Conservation (phyloP, 305 asterid species). For the Fraxinus ornus region DNA sequence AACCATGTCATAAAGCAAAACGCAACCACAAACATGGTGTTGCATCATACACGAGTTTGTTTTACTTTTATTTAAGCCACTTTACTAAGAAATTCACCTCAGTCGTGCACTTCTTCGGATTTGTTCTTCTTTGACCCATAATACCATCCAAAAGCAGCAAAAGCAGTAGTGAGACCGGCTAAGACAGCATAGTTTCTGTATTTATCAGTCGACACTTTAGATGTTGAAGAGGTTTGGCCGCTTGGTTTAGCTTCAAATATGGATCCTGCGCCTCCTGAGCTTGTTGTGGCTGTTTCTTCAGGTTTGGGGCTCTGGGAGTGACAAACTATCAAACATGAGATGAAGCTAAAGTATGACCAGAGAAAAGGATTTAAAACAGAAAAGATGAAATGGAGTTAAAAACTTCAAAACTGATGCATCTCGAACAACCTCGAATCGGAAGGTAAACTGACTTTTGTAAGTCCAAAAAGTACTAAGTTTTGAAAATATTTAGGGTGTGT, state of each 20-base stretch:
- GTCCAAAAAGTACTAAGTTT: background rate
- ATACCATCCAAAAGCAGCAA: slow-evolving; percentile 83
- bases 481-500: too few relatives aligned
- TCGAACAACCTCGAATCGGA: background rate
- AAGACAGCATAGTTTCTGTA: slow-evolving; percentile 71
- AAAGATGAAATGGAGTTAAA: background rate
- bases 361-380: background rate
- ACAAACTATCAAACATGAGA: slow-evolving; percentile 13
- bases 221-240: slow-evolving; percentile 44
- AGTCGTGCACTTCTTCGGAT: slow-evolving; percentile 59
- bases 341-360: background rate
- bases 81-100: slow-evolving; percentile 21
- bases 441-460: background rate
- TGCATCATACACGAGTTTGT: slow-evolving; percentile 20
- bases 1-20: slow-evolving; percentile 17
- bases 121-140: slow-evolving; percentile 53
- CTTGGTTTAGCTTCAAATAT: slow-evolving; percentile 53
- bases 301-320: slow-evolving; percentile 64
- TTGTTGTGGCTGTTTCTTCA: slow-evolving; percentile 51
- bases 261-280: slow-evolving; percentile 50
- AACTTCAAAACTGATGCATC: background rate
- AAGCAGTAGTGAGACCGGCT: slow-evolving; percentile 58
- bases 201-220: slow-evolving; percentile 59
- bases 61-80: slow-evolving; percentile 28
- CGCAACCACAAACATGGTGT: slow-evolving; percentile 11